phyloP scores from a whole-genome alignment of 1,284 basidiomycete genomes.

The Tausonia pullulans region DNA sequence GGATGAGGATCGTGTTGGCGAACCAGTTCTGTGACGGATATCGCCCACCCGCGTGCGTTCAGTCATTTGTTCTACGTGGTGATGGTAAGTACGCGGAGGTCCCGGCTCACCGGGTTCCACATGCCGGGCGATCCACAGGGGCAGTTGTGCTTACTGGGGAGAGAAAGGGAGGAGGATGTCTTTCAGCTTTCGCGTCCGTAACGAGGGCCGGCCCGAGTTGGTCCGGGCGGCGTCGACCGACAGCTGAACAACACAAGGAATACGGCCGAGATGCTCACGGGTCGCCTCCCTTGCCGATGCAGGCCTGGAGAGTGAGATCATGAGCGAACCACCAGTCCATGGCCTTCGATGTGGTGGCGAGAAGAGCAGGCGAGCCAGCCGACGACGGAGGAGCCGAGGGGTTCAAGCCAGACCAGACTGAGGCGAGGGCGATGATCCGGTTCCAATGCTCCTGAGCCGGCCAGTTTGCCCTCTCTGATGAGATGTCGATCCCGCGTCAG shows the following conservation, averaged over 20 bases:
- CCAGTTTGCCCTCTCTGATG: conserved; percentile 47
- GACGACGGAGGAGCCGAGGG: conserved; percentile 31
- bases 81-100: not conserved
- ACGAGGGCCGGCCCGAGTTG: no score
- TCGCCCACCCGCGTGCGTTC: not conserved
- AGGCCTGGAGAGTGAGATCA: conserved; percentile 44
- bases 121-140: conserved; percentile 36
- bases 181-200: not conserved
- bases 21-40: conserved; percentile 45
- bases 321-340: conserved; percentile 55
- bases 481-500: not conserved
- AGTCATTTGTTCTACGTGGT: not conserved
- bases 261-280: conserved; percentile 9
- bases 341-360: conserved; percentile 39
- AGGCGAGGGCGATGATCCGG: conserved; percentile 46
- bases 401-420: conserved; percentile 47
- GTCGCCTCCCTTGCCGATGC: conserved; percentile 45
- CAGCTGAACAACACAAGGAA: not conserved
- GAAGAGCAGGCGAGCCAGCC: conserved; percentile 35
- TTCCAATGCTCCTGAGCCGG: conserved; percentile 52
- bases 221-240: no score
- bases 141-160: conserved; percentile 17
- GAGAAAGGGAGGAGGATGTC: not conserved
- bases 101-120: conserved; percentile 42
- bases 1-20: conserved; percentile 47